These are phyloP conservation scores for Trichaptum fuscoviolaceum DNA, from an alignment of 768 basidiomycete genomes.

Conservation along the genomic window DNA sequence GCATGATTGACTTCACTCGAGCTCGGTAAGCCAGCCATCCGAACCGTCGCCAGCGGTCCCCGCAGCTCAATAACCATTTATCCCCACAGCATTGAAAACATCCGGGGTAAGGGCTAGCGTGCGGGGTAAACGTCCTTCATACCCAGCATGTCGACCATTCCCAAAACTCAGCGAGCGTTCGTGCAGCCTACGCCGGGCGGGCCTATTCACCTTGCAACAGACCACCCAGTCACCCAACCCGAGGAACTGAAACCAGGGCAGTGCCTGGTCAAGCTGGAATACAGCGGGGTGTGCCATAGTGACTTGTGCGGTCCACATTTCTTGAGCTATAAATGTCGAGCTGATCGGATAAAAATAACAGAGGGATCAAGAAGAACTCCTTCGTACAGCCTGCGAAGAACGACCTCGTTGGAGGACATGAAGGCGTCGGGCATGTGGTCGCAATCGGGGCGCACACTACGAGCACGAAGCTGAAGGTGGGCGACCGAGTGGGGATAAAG, in stretches of 20 bases:
- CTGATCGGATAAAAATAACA: neutral
- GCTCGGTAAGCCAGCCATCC: neutral
- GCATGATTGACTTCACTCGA: neutral
- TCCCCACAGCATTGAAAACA: neutral
- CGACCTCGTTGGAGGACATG: constrained; percentile 34
- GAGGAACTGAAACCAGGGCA: constrained; percentile 18
- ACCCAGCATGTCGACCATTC: constrained; percentile 9
- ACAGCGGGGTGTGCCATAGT: constrained; percentile 39
- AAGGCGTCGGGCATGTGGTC: constrained; percentile 40
- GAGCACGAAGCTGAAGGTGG: constrained; percentile 27
- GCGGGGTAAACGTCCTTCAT: neutral
- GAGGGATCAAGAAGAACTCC: neutral
- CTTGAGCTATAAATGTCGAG: neutral
- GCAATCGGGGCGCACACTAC: constrained; percentile 34
- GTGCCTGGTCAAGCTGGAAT: constrained; percentile 36
- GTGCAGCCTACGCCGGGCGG: constrained; percentile 15
- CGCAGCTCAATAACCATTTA: neutral
- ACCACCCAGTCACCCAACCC: constrained; percentile 7
- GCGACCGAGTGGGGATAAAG: constrained; percentile 40
- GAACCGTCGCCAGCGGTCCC: neutral
- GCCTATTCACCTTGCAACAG: constrained; percentile 7
- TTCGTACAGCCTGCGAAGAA: neutral
- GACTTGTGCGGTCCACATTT: constrained; percentile 32
- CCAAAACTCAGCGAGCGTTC: constrained; percentile 22
- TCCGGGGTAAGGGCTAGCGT: neutral